Conservation (phyloP, 768 basidiomycete genomes). For the Termitomyces bulborhizus region DNA sequence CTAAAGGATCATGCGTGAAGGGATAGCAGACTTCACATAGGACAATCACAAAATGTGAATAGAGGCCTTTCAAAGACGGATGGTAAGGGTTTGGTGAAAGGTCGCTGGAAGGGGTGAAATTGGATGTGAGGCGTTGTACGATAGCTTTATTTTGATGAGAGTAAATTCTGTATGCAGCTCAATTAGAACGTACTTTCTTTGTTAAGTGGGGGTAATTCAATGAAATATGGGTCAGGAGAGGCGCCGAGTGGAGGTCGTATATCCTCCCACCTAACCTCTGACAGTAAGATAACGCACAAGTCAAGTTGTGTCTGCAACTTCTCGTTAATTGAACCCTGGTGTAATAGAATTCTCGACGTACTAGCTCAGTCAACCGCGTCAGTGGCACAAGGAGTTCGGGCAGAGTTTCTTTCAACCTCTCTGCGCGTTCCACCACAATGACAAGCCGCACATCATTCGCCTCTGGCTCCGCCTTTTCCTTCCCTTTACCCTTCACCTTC, state of each 20-base stretch:
- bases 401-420: conserved; percentile 54
- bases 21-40: conserved; percentile 57
- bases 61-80: conserved; percentile 50
- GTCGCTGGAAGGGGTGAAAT: conserved; percentile 22
- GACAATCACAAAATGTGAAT: conserved; percentile 53
- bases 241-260: conserved; percentile 64
- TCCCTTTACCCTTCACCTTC: conserved; percentile 19
- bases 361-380: conserved; percentile 65
- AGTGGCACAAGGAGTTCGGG: conserved; percentile 67
- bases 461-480: conserved; percentile 12
- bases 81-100: conserved; percentile 34
- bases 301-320: conserved; percentile 47
- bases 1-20: conserved; percentile 61
- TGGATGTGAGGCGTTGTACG: conserved; percentile 30
- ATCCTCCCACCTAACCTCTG: conserved; percentile 30
- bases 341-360: conserved; percentile 23
- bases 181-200: conserved; percentile 45
- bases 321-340: not conserved
- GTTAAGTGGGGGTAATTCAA: conserved; percentile 45
- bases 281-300: conserved; percentile 17
- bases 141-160: conserved; percentile 18
- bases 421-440: conserved; percentile 61
- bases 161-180: not conserved
- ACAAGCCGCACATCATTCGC: conserved; percentile 38
- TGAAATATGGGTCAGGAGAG: conserved; percentile 65